A percentile compares a stretch with the other conserved stretches of the same genome.
These are phyloP conservation scores for Pseudogymnoascus sp. DNA, from an alignment of 2,329 filamentous ascomycete genomes.

Conservation along the genomic window DNA sequence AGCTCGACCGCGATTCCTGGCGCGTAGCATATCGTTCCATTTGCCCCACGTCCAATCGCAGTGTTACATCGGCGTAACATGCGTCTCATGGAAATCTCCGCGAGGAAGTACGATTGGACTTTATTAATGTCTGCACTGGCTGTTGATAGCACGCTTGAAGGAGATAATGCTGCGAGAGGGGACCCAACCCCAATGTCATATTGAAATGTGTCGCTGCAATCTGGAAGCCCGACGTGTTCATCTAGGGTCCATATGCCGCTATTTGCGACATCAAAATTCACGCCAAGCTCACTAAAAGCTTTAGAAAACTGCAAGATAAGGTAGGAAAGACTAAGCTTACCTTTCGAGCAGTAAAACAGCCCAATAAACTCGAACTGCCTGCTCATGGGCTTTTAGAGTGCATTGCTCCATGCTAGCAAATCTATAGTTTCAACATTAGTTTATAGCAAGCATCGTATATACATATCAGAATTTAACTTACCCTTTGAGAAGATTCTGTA, in stretches of 20 bases:
- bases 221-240: slow-evolving; percentile 18
- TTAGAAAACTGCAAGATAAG: not conserved
- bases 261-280: slow-evolving; percentile 20
- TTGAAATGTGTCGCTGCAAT: slow-evolving; percentile 17
- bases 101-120: slow-evolving; percentile 21
- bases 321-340: not conserved
- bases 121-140: not conserved
- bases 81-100: slow-evolving; percentile 28
- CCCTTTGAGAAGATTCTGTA: slow-evolving; percentile 21
- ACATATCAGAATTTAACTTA: not conserved
- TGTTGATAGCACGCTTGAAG: not conserved
- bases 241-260: slow-evolving; percentile 22
- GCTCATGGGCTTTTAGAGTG: slow-evolving; percentile 13
- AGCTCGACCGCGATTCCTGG: slow-evolving; percentile 25
- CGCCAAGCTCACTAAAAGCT: slow-evolving; percentile 16
- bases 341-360: slow-evolving; percentile 21
- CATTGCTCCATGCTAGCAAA: not conserved
- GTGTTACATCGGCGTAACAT: slow-evolving; percentile 26
- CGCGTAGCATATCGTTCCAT: slow-evolving; percentile 18
- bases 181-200: slow-evolving; percentile 11
- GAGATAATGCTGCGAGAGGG: not conserved
- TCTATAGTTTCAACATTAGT: not conserved
- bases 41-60: slow-evolving; percentile 15
- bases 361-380: slow-evolving; percentile 19
- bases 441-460: not conserved